phyloP scores from a whole-genome alignment of 345 rosid species.

The Jatropha curcas region DNA sequence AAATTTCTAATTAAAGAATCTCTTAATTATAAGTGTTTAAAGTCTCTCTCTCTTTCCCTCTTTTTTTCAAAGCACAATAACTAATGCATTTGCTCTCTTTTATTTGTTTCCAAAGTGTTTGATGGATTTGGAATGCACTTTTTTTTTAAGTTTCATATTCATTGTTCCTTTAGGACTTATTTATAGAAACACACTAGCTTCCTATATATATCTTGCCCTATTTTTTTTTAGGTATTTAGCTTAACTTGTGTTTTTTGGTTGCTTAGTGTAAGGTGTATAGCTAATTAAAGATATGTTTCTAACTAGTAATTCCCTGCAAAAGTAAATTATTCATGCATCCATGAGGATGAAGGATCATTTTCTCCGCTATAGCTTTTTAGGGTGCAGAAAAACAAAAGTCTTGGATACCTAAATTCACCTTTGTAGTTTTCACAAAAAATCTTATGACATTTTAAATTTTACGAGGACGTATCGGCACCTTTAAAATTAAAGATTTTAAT shows the following conservation, averaged over 20 bases:
- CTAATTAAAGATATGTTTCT: not conserved
- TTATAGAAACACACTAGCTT: not conserved
- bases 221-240: too few species aligned
- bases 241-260: not conserved
- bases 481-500: too few species aligned
- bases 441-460: too few species aligned
- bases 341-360: conserved; percentile 25
- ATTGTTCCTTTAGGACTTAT: not conserved
- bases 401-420: too few species aligned
- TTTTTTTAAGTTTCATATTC: not conserved
- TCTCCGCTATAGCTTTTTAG: conserved; percentile 4
- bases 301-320: too few species aligned
- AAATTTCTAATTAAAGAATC: too few species aligned
- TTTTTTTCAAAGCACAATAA: conserved; percentile 15
- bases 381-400: not conserved
- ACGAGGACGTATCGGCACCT: too few species aligned
- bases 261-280: not conserved
- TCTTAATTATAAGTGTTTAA: not conserved
- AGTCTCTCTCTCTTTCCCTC: conserved; percentile 2
- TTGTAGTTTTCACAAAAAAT: not conserved
- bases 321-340: conserved; percentile 1
- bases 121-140: conserved; percentile 4
- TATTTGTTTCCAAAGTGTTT: not conserved
- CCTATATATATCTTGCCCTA: not conserved
- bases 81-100: not conserved